Evolutionary conservation across 1,284 basidiomycete species (phyloP).

Genomic region (Coriolopsis trogii): DNA sequence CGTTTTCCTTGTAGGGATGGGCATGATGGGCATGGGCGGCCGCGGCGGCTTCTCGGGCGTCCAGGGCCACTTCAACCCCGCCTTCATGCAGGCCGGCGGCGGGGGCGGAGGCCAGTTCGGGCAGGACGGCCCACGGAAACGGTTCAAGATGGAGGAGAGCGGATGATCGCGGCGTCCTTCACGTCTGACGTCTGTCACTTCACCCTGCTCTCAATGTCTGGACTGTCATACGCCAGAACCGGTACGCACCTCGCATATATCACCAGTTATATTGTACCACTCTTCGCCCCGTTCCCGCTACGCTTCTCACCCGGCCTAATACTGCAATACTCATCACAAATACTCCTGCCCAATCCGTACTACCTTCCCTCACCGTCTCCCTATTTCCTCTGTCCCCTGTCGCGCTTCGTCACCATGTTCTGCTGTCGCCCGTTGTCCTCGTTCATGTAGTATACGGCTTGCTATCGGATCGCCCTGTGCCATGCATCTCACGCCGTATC

Average conservation of each 20-base stretch:
- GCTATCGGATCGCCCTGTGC: conserved; percentile 12
- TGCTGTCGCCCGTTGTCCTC: conserved; percentile 28
- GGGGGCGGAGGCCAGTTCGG: conserved; percentile 44
- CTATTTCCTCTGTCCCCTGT: conserved; percentile 7
- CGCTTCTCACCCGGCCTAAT: not conserved
- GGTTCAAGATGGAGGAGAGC: conserved; percentile 51
- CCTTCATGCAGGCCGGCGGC: conserved; percentile 60
- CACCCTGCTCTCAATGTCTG: not conserved
- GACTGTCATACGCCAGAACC: no score
- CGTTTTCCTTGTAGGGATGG: conserved; percentile 38
- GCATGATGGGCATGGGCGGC: conserved; percentile 51
- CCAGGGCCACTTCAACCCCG: conserved; percentile 71
- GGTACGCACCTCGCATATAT: not conserved
- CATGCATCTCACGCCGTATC: no score
- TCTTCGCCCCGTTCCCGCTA: not conserved
- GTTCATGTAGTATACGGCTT: conserved; percentile 22
- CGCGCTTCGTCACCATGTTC: conserved; percentile 21
- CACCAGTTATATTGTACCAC: not conserved
- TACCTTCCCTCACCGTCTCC: no score
- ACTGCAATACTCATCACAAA: not conserved
- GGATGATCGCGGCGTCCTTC: conserved; percentile 27
- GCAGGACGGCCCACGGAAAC: conserved; percentile 57
- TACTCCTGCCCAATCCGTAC: no score
- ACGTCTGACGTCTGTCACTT: not conserved
- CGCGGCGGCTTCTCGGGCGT: conserved; percentile 53